Percentiles rank a stretch among this genome's conserved stretches.
Conservation (phyloP, 176 grass and related monocot genomes). For the Pharus latifolius region DNA sequence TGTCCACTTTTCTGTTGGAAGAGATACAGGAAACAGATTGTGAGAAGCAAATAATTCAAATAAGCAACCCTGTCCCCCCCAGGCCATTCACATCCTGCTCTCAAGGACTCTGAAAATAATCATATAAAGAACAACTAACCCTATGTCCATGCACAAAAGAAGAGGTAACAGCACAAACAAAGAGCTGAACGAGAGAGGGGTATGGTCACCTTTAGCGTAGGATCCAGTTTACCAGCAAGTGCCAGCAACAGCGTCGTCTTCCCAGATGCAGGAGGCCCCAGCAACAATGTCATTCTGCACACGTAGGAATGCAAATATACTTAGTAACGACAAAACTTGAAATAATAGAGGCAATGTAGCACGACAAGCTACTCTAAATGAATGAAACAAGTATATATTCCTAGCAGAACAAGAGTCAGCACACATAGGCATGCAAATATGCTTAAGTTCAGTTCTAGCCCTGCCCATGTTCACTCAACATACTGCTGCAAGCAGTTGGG, state of each 20-base stretch:
- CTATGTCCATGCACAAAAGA: not conserved
- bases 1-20: conserved; percentile 43
- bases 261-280: conserved; percentile 68
- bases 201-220: conserved; percentile 41
- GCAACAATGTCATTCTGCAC: conserved; percentile 65
- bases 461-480: too few species aligned
- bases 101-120: not conserved
- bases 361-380: not conserved
- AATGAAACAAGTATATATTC: not conserved
- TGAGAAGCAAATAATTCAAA: not conserved
- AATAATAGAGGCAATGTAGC: not conserved
- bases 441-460: too few species aligned
- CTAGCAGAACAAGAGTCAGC: not conserved
- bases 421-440: too few species aligned
- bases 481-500: too few species aligned
- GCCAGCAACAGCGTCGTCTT: conserved; percentile 55
- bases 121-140: not conserved
- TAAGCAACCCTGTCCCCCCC: not conserved
- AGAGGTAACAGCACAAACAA: too few species aligned
- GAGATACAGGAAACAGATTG: not conserved
- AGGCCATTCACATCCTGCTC: not conserved
- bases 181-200: too few species aligned
- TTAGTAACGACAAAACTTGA: not conserved
- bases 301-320: not conserved
- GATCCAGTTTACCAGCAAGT: conserved; percentile 62